These are phyloP conservation scores for Prosopis cineraria DNA, from an alignment of 306 rosid genomes.

Conservation along the genomic window DNA sequence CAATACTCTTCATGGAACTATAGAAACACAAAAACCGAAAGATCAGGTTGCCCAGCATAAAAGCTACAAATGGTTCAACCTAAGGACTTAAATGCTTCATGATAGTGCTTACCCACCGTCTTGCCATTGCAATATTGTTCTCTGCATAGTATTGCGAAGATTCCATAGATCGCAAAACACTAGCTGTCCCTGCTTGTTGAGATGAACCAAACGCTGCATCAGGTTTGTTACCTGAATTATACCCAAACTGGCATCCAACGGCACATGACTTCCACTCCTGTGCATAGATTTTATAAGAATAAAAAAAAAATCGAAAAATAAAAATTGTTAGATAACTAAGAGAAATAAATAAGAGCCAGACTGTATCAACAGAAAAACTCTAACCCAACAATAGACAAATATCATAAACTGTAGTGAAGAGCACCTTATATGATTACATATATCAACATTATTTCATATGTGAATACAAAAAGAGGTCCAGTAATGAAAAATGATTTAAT, in stretches of 20 bases:
- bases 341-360: neutral
- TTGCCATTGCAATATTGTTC: conserved; percentile 78
- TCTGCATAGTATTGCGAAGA: conserved; percentile 76
- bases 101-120: conserved; percentile 99
- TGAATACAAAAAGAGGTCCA: neutral
- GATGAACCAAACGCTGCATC: conserved; percentile 83
- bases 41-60: conserved; percentile 11
- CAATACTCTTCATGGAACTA: conserved; percentile 31
- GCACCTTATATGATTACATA: neutral
- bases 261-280: conserved; percentile 82
- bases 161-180: conserved; percentile 90
- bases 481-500: neutral
- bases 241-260: conserved; percentile 78
- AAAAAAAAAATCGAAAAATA: neutral
- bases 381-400: neutral
- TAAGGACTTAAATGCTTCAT: conserved; percentile 43
- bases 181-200: conserved; percentile 52
- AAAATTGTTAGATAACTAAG: neutral
- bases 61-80: conserved; percentile 21
- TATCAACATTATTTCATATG: neutral
- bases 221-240: conserved; percentile 41
- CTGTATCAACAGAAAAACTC: neutral
- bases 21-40: neutral
- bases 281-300: conserved; percentile 23
- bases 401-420: neutral